phyloP scores from a whole-genome alignment of 805 yeast species.

The Kodamaea restingae region DNA sequence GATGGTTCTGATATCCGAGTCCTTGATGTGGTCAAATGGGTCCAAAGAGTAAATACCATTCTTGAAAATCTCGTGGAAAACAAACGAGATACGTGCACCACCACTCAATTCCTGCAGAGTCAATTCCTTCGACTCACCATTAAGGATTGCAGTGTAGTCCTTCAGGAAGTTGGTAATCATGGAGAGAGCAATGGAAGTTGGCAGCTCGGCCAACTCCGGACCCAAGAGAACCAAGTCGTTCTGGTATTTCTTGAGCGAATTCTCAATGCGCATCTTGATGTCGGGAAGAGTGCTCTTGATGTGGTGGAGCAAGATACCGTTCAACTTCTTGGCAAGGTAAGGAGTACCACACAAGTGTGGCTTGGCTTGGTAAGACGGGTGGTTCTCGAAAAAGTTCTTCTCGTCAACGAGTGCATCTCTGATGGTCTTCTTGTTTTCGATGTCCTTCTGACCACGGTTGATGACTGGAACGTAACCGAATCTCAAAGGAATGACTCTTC shows the following conservation, averaged over 20 bases:
- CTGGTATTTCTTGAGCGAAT: constrained; percentile 55
- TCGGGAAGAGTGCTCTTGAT: constrained; percentile 68
- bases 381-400: constrained; percentile 75
- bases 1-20: constrained; percentile 92
- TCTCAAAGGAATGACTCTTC: constrained; percentile 90
- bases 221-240: constrained; percentile 72
- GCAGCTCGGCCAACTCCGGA: constrained; percentile 84
- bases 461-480: constrained; percentile 92
- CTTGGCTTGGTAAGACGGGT: constrained; percentile 86
- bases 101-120: constrained; percentile 90
- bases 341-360: constrained; percentile 99
- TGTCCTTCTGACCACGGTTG: constrained; percentile 90
- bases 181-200: constrained; percentile 82
- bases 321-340: constrained; percentile 86
- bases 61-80: constrained; percentile 92
- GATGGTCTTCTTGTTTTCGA: constrained; percentile 82
- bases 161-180: constrained; percentile 90
- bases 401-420: constrained; percentile 84
- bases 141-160: constrained; percentile 85
- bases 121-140: constrained; percentile 89
- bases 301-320: constrained; percentile 82
- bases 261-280: constrained; percentile 82
- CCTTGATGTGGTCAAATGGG: constrained; percentile 95
- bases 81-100: constrained; percentile 96
- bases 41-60: constrained; percentile 89